Conservation (phyloP, 345 rosid genomes). For the Lumnitzera littorea region DNA sequence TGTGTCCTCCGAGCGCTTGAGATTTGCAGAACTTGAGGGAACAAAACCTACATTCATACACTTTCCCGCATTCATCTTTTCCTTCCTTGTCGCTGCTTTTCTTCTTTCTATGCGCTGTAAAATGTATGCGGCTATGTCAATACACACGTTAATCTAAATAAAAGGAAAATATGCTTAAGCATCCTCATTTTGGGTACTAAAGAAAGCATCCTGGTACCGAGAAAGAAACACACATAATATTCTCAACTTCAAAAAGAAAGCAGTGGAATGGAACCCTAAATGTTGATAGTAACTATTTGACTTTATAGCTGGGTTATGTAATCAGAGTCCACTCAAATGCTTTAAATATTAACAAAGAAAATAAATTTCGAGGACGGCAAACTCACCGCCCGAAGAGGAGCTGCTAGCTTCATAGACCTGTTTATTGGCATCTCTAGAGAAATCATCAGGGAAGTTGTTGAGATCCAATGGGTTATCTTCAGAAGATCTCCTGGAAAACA, state of each 20-base stretch:
- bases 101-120: constrained; percentile 30
- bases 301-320: too few relatives aligned
- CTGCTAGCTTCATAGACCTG: constrained; percentile 41
- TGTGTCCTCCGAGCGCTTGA: constrained; percentile 99
- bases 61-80: constrained; percentile 82
- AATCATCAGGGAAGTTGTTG: constrained; percentile 94
- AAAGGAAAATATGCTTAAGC: too few relatives aligned
- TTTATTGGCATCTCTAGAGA: constrained; percentile 44
- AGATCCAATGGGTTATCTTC: constrained; percentile 81
- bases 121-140: too few relatives aligned
- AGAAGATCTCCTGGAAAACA: constrained; percentile 50
- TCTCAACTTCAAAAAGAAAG: too few relatives aligned
- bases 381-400: constrained; percentile 51
- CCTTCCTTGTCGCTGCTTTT: constrained; percentile 66
- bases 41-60: constrained; percentile 97
- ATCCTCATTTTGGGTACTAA: too few relatives aligned
- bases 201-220: too few relatives aligned
- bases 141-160: too few relatives aligned
- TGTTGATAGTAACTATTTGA: too few relatives aligned
- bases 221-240: too few relatives aligned
- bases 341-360: too few relatives aligned
- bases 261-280: too few relatives aligned
- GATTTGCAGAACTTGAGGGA: constrained; percentile 99
- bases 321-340: too few relatives aligned
- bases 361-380: not conserved